Evolutionary conservation across 75 land plant species (phyloP).

Genomic region (Pinus albicaulis): DNA sequence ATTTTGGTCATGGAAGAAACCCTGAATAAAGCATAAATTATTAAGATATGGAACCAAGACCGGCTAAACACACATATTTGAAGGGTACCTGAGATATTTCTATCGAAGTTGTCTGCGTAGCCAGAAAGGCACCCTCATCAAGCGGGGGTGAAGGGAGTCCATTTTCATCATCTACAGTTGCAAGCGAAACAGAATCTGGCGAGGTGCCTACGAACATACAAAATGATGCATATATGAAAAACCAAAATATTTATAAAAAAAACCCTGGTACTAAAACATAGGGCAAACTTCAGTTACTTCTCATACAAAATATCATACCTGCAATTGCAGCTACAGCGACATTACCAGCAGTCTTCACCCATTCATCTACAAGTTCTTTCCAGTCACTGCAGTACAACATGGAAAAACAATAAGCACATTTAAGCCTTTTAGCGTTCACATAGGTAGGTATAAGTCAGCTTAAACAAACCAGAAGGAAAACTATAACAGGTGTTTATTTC

Average conservation of each 20-base stretch:
- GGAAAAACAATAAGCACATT: neutral
- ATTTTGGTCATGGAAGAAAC: neutral
- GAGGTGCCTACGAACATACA: constrained; percentile 26
- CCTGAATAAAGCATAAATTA: neutral
- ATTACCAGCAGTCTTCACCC: constrained; percentile 55
- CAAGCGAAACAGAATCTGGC: constrained; percentile 43
- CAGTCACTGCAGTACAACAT: constrained; percentile 55
- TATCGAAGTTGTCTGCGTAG: constrained; percentile 40
- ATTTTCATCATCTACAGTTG: constrained; percentile 47
- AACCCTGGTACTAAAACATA: neutral
- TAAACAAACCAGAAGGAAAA: neutral
- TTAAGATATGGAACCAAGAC: neutral
- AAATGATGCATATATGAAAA: neutral
- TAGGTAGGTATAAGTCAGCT: neutral
- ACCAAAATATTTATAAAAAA: neutral
- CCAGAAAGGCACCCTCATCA: constrained; percentile 65
- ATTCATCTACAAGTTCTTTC: constrained; percentile 81
- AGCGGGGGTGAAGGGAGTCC: constrained; percentile 89
- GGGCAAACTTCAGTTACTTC: neutral
- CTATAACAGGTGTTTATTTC: neutral
- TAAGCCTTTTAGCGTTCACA: neutral
- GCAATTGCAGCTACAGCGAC: constrained; percentile 51
- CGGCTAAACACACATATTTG: neutral
- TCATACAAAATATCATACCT: constrained; percentile 19
- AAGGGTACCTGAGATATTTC: constrained; percentile 60